phyloP scores from a whole-genome alignment of 2,329 filamentous ascomycete genomes.

The Thelonectria blattea region DNA sequence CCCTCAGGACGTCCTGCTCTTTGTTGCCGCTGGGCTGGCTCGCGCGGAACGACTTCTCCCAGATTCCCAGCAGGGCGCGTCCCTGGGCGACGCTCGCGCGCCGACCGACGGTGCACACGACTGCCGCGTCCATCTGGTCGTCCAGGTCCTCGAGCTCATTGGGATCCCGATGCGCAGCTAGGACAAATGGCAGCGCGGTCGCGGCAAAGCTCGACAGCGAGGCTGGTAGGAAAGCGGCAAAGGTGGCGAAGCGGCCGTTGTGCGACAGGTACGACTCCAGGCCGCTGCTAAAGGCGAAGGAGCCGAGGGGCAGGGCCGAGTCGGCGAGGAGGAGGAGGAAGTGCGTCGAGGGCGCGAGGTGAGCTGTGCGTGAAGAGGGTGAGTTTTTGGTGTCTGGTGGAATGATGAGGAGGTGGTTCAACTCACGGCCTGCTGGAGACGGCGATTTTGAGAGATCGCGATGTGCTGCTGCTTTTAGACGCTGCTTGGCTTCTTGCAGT shows the following conservation, averaged over 20 bases:
- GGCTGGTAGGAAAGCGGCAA: slow-evolving; percentile 71
- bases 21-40: slow-evolving; percentile 42
- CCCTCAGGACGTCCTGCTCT: slow-evolving; percentile 41
- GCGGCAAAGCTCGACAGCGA: slow-evolving; percentile 75
- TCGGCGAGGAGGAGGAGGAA: slow-evolving; percentile 80
- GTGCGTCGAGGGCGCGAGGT: slow-evolving; percentile 51
- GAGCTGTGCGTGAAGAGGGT: too few relatives aligned
- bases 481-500: slow-evolving; percentile 53
- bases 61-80: slow-evolving; percentile 74
- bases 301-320: slow-evolving; percentile 80
- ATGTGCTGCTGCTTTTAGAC: slow-evolving; percentile 45
- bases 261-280: slow-evolving; percentile 84
- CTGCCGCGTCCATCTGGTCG: slow-evolving; percentile 77
- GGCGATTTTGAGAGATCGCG: slow-evolving; percentile 23
- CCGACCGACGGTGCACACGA: slow-evolving; percentile 79
- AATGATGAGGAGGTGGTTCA: not conserved
- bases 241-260: slow-evolving; percentile 52
- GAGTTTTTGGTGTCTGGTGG: not conserved
- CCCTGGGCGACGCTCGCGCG: slow-evolving; percentile 79
- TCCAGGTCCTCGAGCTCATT: slow-evolving; percentile 63
- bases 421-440: slow-evolving; percentile 24
- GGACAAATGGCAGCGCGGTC: slow-evolving; percentile 76
- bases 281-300: slow-evolving; percentile 86
- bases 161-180: slow-evolving; percentile 68
- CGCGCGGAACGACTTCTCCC: slow-evolving; percentile 71